Evolutionary conservation across 2,329 filamentous ascomycete genomes (phyloP), one percentile per base, ranked within the genome.

Genomic region (Chaetomium olivaceum): DNA sequence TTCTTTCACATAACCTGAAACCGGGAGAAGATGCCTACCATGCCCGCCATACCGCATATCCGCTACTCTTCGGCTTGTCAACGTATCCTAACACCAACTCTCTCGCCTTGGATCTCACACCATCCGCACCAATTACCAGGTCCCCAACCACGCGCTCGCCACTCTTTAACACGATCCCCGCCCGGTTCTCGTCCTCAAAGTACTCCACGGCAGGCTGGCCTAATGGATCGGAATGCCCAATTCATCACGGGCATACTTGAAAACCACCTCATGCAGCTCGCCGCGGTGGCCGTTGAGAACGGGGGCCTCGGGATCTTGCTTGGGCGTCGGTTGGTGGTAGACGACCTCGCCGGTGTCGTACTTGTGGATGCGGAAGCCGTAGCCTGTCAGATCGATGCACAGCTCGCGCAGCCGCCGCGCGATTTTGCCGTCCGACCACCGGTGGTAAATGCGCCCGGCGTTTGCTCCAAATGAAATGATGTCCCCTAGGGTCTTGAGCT

Each of bases 391-490:
- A 68, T 86, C 80, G 67, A 86, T 86, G 68, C 81, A 84, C 8
- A 87, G 73, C 1, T 77, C 74, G 27, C 80, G 79, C 76, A 87
- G 78, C 54, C 78, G 77, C 55, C 76, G 74, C 8, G 79, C 77
- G 11, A 87, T 78, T 39, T 77, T 74, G 36, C 85, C 82, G 31
- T 81, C 73, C 0, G 76, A 77, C 86, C 87, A 89, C 3, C 86
- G 82, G 61, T 83, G 73, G 71, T 88, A 87, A 69, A 89, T 88
- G 50, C 86, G 82, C 0, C 85, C 85, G 14, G 80, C 85, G 69
- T 89, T 89, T 57, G 83, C 79, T 1, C 86, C 85, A 67, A 87
- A 87, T 14, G 83, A 85, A 68, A 88, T 88, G 67, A 88, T 87
- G 75, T 88, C 84, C 61, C 86, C 87, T 0, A 89, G 80, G 4